phyloP scores from a whole-genome alignment of 2,329 filamentous ascomycete species.

The Stemphylium lycopersici region DNA sequence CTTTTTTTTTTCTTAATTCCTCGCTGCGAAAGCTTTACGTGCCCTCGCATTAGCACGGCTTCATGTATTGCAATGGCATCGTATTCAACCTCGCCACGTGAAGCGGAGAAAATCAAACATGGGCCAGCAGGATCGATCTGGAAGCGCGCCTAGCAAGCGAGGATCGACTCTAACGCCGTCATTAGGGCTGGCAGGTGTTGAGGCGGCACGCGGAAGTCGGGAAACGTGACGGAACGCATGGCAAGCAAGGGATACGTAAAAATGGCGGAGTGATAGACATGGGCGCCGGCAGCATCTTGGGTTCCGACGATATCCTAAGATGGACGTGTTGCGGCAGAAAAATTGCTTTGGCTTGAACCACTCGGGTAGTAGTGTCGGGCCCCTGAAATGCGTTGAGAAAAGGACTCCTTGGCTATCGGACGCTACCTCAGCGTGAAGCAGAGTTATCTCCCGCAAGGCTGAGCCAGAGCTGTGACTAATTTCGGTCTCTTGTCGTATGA shows the following conservation, averaged over 20 bases:
- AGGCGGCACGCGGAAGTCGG: constrained; percentile 1
- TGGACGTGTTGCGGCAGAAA: background rate
- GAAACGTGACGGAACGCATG: background rate
- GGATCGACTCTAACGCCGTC: background rate
- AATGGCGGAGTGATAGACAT: background rate
- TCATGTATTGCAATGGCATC: background rate
- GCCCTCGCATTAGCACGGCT: background rate
- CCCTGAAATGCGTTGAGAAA: background rate
- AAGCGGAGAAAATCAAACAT: background rate
- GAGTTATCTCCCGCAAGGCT: background rate
- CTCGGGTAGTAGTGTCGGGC: background rate
- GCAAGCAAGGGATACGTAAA: background rate
- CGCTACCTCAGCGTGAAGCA: background rate
- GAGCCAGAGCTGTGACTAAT: background rate
- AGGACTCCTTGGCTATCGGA: background rate
- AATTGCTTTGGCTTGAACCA: background rate
- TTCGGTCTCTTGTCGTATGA: too few species aligned
- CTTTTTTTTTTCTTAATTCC: too few species aligned
- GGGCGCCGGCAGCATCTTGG: background rate
- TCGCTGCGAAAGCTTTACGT: too few species aligned
- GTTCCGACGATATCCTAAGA: background rate
- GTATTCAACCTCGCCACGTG: background rate
- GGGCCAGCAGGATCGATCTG: background rate
- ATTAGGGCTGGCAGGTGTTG: background rate
- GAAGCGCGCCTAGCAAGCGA: background rate